Evolutionary conservation across 2,329 filamentous ascomycete genomes (phyloP), one percentile per base, ranked within the genome.

Genomic region (Tolypocladium capitatum): DNA sequence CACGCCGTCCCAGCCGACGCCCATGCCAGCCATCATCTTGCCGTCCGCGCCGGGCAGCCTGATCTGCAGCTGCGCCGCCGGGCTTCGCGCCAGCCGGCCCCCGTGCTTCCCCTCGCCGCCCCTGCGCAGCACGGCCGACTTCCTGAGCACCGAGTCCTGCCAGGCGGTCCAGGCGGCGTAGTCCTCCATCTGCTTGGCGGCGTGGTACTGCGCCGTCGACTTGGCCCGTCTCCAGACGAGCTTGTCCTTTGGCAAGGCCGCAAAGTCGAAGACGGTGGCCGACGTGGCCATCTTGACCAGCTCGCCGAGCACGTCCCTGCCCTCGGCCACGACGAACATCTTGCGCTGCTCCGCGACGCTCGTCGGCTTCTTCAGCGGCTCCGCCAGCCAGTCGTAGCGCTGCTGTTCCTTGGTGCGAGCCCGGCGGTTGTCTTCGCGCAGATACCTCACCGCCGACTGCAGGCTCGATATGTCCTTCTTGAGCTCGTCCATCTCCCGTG

Each of bases 401-500:
- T 69, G 63, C 58, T 80, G 72, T 58, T 82, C 78, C 16, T 67
- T 70, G 44, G 78, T 63, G 18, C 82, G 73, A 1, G 80, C 76
- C 4, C 80, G 75, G 38, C 73, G 70, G 62, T 79, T 85, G 56
- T 86, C 82, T 53, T 83, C 77, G 27, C 81, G 73, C 30, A 88
- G 70, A 61, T 80, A 84, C 11, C 80, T 74, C 42, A 86, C 78
- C 1, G 82, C 80, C 2, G 77, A 74, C 59, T 86, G 74, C 48
- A 84, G 63, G 54, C 71, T 72, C 48, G 72, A 73, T 56, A 89
- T 81, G 50, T 91, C 82, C 55, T 74, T 74, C 62, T 82, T 80
- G 55, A 90, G 76, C 10, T 71, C 70, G 54, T 89, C 83, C 67
- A 89, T 81, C 63, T 91, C 84, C 46, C 81, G 76, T 28, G 81